Evolutionary conservation across 169 alveolate genomes (phyloP), one percentile per base, ranked within the genome.

Genomic region (Plasmodium malariae): DNA sequence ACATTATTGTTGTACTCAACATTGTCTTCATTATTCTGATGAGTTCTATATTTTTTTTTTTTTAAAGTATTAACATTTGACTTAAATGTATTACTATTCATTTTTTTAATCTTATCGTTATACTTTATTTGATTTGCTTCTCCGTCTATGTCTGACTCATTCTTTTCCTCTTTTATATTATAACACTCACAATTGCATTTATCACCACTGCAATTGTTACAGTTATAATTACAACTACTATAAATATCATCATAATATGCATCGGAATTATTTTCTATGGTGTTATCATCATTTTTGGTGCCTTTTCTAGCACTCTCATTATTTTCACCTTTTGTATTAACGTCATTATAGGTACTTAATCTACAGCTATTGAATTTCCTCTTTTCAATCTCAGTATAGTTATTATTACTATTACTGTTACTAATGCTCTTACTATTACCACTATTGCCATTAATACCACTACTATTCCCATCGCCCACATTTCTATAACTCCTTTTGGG

Each of bases 101-200:
- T 45, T 12, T 71, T 74, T 59, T 74, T 59, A 65, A 28, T 43
- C 51, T 43, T 76, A 43, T 76, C 78, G 12, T 30, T 43, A 19
- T 68, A 37, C 2, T 45, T 45, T 40, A 19, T 19, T 19, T 63
- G 5, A 9, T 40, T 40, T 9, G 51, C 5, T 40, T 40, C 9
- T 40, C 51, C 51, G 51, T 40, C 51, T 40, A 40, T 40, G 5
- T 40, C 51, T 40, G 51, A 5, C 9, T 40, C 51, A 9, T 40
- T 40, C n/a, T 40, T 40, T 40, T 40, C 51, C 51, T 40, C 51
- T 40, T 40, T 40, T 40, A 40, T 9, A 40, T 40, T 40, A 40
- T 40, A 6, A 5, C 51, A 9, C n/a, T n/a, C n/a, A n/a, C n/a
- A n/a, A n/a, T n/a, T n/a, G n/a, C n/a, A n/a, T n/a, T n/a, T n/a